These are phyloP conservation scores for Malassezia psittaci DNA, from an alignment of 1,284 basidiomycete species.

Conservation along the genomic window DNA sequence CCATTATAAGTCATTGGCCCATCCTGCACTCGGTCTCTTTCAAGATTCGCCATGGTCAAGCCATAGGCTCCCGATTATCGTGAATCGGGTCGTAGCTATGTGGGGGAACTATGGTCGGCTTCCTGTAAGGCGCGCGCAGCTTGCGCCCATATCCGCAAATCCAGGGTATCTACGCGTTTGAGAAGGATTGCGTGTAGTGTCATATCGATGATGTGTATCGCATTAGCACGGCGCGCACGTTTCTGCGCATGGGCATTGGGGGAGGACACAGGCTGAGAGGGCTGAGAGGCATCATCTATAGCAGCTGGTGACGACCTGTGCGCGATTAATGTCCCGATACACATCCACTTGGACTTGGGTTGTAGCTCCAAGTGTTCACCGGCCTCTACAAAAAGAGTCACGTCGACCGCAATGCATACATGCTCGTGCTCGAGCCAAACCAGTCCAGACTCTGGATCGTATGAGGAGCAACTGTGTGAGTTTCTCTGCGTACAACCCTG, in stretches of 20 bases:
- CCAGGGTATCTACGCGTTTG: constrained; percentile 7
- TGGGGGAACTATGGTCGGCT: background rate
- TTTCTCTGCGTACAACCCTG: constrained; percentile 10
- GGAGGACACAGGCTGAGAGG: background rate
- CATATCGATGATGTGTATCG: background rate
- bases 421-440: constrained; percentile 8
- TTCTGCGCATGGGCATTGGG: background rate
- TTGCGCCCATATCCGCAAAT: constrained; percentile 11
- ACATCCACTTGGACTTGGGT: constrained; percentile 7
- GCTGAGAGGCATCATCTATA: background rate
- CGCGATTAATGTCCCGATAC: constrained; percentile 9
- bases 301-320: background rate
- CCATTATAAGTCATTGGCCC: constrained; percentile 19
- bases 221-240: background rate
- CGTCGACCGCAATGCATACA: constrained; percentile 1
- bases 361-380: background rate
- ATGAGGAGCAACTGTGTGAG: constrained; percentile 8
- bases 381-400: constrained; percentile 8
- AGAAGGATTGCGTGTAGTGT: constrained; percentile 8
- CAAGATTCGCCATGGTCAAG: no score
- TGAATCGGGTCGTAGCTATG: no score
- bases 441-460: background rate
- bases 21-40: constrained; percentile 12
- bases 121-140: constrained; percentile 4
- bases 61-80: no score